These are phyloP conservation scores for Lentinus brumalis DNA, from an alignment of 768 basidiomycete genomes.

Conservation along the genomic window DNA sequence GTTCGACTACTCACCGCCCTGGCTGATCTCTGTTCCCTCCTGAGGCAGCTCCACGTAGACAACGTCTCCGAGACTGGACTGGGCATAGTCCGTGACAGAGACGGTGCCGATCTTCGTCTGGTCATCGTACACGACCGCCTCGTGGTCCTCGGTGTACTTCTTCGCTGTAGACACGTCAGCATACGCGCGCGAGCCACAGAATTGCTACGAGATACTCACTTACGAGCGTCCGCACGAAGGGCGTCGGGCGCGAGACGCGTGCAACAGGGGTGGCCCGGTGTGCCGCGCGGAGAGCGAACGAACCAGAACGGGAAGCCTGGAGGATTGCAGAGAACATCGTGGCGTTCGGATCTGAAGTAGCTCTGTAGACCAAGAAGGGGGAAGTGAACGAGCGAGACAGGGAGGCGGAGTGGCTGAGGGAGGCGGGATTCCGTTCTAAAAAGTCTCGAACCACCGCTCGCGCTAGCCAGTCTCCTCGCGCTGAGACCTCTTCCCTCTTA, in stretches of 20 bases:
- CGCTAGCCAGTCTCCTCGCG: neutral
- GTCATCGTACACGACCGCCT: conserved; percentile 81
- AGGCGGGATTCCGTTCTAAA: conserved; percentile 13
- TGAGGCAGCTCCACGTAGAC: conserved; percentile 92
- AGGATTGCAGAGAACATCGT: conserved; percentile 35
- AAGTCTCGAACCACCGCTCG: conserved; percentile 9
- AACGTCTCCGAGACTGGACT: conserved; percentile 90
- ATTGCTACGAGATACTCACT: conserved; percentile 47
- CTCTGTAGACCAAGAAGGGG: neutral
- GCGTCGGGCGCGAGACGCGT: conserved; percentile 28
- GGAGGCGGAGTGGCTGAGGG: conserved; percentile 1
- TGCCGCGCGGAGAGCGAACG: conserved; percentile 31
- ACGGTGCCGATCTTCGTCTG: conserved; percentile 75
- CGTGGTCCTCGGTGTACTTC: conserved; percentile 86
- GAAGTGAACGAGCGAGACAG: neutral
- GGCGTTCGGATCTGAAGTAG: neutral
- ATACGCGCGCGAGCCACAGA: neutral
- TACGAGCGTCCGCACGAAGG: conserved; percentile 52
- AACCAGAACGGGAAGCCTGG: conserved; percentile 30
- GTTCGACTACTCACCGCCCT: conserved; percentile 69
- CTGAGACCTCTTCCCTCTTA: conserved; percentile 12
- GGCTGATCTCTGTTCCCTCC: conserved; percentile 57
- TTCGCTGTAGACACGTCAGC: conserved; percentile 50
- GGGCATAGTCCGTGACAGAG: conserved; percentile 90
- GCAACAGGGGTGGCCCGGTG: conserved; percentile 24